Conservation (phyloP, 768 basidiomycete species). For the Candolleomyces eurysporus region DNA sequence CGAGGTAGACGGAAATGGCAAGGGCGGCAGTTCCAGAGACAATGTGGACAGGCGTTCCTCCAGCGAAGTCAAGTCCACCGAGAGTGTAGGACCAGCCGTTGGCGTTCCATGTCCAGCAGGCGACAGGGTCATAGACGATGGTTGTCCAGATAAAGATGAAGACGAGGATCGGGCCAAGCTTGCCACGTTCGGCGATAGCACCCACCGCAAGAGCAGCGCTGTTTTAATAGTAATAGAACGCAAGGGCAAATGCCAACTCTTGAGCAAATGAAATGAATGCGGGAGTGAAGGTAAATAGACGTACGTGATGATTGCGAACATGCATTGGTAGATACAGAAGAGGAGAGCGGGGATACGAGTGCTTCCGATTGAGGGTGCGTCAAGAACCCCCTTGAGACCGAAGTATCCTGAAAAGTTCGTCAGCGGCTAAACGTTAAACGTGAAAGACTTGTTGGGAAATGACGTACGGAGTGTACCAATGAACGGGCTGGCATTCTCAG, state of each 20-base stretch:
- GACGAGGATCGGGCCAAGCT: conserved; percentile 81
- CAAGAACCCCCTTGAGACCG: conserved; percentile 75
- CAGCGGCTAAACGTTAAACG: conserved; percentile 3
- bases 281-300: conserved; percentile 19
- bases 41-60: conserved; percentile 96
- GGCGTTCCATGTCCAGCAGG: conserved; percentile 94
- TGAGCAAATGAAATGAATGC: conserved; percentile 10
- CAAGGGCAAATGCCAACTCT: conserved; percentile 17
- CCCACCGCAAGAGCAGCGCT: conserved; percentile 89
- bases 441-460: neutral
- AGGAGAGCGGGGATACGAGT: conserved; percentile 67
- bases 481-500: conserved; percentile 66
- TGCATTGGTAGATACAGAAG: conserved; percentile 84
- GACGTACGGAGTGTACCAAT: conserved; percentile 82
- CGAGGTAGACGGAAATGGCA: conserved; percentile 88
- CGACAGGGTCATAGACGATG: conserved; percentile 90
- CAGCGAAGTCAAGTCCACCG: conserved; percentile 90
- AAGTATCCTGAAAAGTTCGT: conserved; percentile 60
- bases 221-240: too few relatives aligned
- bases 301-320: conserved; percentile 89
- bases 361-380: conserved; percentile 71
- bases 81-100: conserved; percentile 73
- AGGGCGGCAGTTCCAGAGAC: conserved; percentile 90
- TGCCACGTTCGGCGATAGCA: conserved; percentile 86
- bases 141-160: conserved; percentile 92